Evolutionary conservation across 768 basidiomycete genomes (phyloP).

Genomic region (Lactifluus rugatus): DNA sequence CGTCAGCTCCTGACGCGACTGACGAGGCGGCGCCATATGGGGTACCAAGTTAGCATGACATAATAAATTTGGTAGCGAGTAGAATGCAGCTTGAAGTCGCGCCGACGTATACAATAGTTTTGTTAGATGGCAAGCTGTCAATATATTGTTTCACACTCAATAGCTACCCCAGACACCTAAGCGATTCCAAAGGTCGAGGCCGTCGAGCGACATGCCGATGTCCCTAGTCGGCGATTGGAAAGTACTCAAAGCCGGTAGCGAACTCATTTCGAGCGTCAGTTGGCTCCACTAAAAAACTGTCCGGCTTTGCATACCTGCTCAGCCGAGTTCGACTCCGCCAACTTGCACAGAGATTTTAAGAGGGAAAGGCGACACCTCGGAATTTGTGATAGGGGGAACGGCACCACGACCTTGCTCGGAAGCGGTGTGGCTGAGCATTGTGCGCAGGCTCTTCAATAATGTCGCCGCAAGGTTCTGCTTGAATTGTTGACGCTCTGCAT

Average conservation of each 20-base stretch:
- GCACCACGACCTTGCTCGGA: conserved; percentile 65
- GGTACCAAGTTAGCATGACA: not conserved
- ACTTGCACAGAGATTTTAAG: conserved; percentile 59
- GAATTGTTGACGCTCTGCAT: conserved; percentile 40
- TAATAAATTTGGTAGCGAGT: not conserved
- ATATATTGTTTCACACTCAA: not conserved
- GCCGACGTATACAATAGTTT: not conserved
- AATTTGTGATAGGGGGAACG: conserved; percentile 75
- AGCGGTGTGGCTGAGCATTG: conserved; percentile 68
- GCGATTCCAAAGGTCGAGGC: not conserved
- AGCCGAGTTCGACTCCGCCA: conserved; percentile 54
- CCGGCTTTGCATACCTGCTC: not conserved
- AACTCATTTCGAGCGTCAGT: not conserved
- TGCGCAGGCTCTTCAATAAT: conserved; percentile 55
- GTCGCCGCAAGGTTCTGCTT: conserved; percentile 48
- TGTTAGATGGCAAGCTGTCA: not conserved
- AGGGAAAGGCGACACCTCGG: conserved; percentile 67
- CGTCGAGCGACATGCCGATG: not conserved
- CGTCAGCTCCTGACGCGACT: no score
- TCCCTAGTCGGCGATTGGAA: not conserved
- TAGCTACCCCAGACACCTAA: not conserved
- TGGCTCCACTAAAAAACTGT: no score
- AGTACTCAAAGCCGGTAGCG: not conserved
- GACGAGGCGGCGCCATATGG: no score
- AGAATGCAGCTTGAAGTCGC: not conserved